Percentiles rank a stretch among this genome's conserved stretches.
Conservation (phyloP, 441 rosid species). For the Daphne laureola region DNA sequence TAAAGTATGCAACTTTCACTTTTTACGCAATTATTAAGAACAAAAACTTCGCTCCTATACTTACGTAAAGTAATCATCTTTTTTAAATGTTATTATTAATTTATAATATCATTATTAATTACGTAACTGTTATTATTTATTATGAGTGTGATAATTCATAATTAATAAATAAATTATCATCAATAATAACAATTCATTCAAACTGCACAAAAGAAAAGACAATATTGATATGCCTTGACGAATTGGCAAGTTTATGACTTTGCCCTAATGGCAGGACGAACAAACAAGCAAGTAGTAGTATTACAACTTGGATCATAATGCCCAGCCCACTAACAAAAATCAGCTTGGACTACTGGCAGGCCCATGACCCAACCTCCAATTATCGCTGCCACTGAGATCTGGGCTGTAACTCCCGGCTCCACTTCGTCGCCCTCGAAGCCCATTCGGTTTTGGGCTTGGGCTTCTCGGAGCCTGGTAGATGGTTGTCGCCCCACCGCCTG, state of each 20-base stretch:
- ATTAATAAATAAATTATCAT: too few relatives aligned
- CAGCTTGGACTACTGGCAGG: slow-evolving; percentile 23
- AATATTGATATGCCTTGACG: background rate
- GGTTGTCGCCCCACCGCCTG: slow-evolving; percentile 39
- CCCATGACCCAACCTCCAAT: slow-evolving; percentile 36
- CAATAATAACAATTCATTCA: too few relatives aligned
- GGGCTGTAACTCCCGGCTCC: slow-evolving; percentile 30
- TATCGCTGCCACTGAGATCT: slow-evolving; percentile 26
- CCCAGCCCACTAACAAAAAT: slow-evolving; percentile 26
- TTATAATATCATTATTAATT: too few relatives aligned
- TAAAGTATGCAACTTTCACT: too few relatives aligned
- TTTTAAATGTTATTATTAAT: too few relatives aligned
- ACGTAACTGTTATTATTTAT: too few relatives aligned
- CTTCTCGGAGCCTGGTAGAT: slow-evolving; percentile 41
- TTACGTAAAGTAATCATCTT: too few relatives aligned
- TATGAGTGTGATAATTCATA: too few relatives aligned
- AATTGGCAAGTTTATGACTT: slow-evolving; percentile 8
- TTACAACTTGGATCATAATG: slow-evolving; percentile 6
- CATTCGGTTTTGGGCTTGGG: slow-evolving; percentile 39
- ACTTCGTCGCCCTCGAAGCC: slow-evolving; percentile 17
- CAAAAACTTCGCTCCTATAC: too few relatives aligned
- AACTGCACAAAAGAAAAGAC: background rate
- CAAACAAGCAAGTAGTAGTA: background rate
- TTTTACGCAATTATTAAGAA: too few relatives aligned
- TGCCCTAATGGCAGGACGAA: slow-evolving; percentile 2